Conservation (phyloP, 768 basidiomycete species). For the Gymnopilus dilepis region DNA sequence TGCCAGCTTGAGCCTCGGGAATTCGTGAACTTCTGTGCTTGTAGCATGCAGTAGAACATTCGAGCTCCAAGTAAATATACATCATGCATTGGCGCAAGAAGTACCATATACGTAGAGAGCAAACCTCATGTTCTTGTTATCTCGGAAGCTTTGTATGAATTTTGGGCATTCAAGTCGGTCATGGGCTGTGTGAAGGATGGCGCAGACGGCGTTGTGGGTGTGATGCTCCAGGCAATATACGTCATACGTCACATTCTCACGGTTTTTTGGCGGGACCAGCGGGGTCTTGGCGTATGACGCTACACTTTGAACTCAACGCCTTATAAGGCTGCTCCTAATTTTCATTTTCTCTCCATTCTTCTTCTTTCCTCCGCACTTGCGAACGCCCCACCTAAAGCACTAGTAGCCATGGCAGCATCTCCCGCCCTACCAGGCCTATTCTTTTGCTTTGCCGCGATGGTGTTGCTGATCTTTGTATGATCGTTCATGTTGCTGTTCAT, state of each 20-base stretch:
- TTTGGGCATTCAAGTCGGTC: no score
- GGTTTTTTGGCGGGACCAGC: neutral
- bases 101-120: neutral
- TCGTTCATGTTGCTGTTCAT: slow-evolving; percentile 12
- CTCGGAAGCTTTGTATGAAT: neutral
- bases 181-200: slow-evolving; percentile 4
- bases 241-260: slow-evolving; percentile 22
- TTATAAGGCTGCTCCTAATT: slow-evolving; percentile 22
- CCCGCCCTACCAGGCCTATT: slow-evolving; percentile 74
- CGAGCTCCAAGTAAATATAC: neutral
- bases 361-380: slow-evolving; percentile 1
- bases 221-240: slow-evolving; percentile 3
- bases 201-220: neutral
- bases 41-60: no score
- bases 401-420: slow-evolving; percentile 38
- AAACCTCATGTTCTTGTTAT: neutral
- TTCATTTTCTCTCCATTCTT: slow-evolving; percentile 13
- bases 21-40: no score
- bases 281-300: slow-evolving; percentile 20
- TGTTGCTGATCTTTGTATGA: slow-evolving; percentile 71
- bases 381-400: slow-evolving; percentile 6
- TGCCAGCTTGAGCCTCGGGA: slow-evolving; percentile 18
- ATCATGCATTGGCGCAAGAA: neutral
- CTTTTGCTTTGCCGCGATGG: slow-evolving; percentile 72
- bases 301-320: slow-evolving; percentile 8